Conservation (phyloP, 2,329 filamentous ascomycete genomes). For the Pseudogymnoascus verrucosus region DNA sequence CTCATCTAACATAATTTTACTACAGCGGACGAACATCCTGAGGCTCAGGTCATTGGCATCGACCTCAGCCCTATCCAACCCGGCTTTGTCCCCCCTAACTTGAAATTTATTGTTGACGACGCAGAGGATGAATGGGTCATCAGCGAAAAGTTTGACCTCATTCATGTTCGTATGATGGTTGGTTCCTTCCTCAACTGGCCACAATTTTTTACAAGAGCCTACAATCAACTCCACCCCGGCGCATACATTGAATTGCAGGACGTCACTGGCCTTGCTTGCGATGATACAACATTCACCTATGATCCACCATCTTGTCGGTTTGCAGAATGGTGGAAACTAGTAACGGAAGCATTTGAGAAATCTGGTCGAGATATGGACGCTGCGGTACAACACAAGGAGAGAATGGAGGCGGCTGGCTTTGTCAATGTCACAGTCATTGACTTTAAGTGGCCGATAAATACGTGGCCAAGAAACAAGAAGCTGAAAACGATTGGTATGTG, state of each 20-base stretch:
- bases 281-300: constrained; percentile 26
- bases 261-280: constrained; percentile 23
- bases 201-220: constrained; percentile 13
- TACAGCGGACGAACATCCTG: constrained; percentile 20
- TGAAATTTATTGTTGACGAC: constrained; percentile 49
- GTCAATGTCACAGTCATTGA: constrained; percentile 30
- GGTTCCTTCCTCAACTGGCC: constrained; percentile 14
- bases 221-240: constrained; percentile 18
- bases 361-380: constrained; percentile 27
- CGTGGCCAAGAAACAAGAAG: constrained; percentile 42
- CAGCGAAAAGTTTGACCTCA: constrained; percentile 28
- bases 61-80: constrained; percentile 25
- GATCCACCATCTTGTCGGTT: constrained; percentile 11
- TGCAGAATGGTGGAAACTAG: constrained; percentile 16
- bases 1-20: neutral
- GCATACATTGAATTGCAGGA: constrained; percentile 29
- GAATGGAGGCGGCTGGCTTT: constrained; percentile 19
- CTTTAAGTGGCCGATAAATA: constrained; percentile 41
- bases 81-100: constrained; percentile 58
- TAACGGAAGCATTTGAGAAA: constrained; percentile 26
- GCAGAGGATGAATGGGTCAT: constrained; percentile 29
- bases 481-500: constrained; percentile 16
- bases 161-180: constrained; percentile 19
- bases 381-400: constrained; percentile 22
- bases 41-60: constrained; percentile 20